Percentiles rank a stretch among this genome's conserved stretches.
Evolutionary conservation across 2,329 filamentous ascomycete species (phyloP).

Genomic region (Aspergillus brasiliensis): DNA sequence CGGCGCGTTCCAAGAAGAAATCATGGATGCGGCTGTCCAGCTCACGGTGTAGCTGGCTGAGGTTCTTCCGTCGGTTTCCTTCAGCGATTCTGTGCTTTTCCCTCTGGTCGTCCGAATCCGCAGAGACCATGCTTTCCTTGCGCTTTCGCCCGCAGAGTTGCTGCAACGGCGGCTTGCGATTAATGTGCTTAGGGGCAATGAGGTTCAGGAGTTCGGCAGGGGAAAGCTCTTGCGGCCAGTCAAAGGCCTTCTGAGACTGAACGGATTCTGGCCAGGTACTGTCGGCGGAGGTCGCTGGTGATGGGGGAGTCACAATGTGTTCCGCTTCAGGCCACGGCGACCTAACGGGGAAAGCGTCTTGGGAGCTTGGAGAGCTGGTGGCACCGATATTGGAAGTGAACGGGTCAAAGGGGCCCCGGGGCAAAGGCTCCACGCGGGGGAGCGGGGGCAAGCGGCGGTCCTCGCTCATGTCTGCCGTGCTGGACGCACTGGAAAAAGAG

Average conservation of each 20-base stretch:
- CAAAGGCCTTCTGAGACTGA: constrained; percentile 31
- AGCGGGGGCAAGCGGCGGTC: constrained; percentile 42
- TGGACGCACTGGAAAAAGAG: constrained; percentile 25
- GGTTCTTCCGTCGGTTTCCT: constrained; percentile 44
- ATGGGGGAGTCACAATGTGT: constrained; percentile 36
- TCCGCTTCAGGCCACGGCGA: constrained; percentile 34
- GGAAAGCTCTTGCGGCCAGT: constrained; percentile 40
- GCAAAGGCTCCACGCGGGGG: constrained; percentile 39
- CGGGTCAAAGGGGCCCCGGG: constrained; percentile 42
- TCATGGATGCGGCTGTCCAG: constrained; percentile 42
- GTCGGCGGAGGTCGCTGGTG: constrained; percentile 41
- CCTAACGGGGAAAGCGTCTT: constrained; percentile 39
- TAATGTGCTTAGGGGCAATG: constrained; percentile 40
- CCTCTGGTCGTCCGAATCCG: constrained; percentile 40
- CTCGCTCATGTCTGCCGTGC: constrained; percentile 32
- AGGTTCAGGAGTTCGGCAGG: constrained; percentile 36
- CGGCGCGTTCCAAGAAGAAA: constrained; percentile 42
- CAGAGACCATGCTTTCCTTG: constrained; percentile 35
- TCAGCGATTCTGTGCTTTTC: constrained; percentile 46
- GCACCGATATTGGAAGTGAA: constrained; percentile 33
- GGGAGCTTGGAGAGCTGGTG: constrained; percentile 36
- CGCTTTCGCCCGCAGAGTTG: constrained; percentile 44
- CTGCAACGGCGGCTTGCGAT: constrained; percentile 42
- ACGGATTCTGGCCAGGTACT: constrained; percentile 40
- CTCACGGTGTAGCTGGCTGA: constrained; percentile 42